Percentiles rank a stretch among this genome's conserved stretches.
Evolutionary conservation across 805 yeast genomes (phyloP).

Genomic region (Sugiyamaella smithiae): DNA sequence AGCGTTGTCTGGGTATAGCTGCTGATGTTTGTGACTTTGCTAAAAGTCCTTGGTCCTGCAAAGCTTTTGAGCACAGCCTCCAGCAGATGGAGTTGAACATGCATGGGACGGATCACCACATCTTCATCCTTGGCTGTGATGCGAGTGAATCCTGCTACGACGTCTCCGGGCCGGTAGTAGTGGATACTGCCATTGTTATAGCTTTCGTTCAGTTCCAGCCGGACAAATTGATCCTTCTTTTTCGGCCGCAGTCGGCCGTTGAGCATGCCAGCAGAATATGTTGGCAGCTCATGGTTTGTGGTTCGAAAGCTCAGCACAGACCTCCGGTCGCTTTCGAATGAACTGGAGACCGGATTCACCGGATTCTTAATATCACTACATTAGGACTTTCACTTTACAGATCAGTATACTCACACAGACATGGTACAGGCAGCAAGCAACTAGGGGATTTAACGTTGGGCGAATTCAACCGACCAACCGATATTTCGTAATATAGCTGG

Average conservation of each 20-base stretch:
- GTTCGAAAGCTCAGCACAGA: neutral
- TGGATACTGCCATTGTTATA: neutral
- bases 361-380: neutral
- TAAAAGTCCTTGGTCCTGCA: neutral
- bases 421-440: no score
- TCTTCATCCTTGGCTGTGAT: neutral
- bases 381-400: no score
- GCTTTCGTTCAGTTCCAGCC: neutral
- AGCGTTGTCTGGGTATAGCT: neutral
- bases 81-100: neutral
- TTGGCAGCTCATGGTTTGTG: neutral
- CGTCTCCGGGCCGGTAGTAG: slow-evolving; percentile 2
- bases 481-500: no score
- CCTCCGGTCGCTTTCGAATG: neutral
- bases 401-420: no score
- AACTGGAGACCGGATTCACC: neutral
- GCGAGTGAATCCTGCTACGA: slow-evolving; percentile 2
- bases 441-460: no score
- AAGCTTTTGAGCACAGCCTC: neutral
- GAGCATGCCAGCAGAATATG: neutral
- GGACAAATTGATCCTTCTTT: neutral
- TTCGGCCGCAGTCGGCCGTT: neutral
- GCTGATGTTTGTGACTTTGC: neutral
- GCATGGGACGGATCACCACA: neutral
- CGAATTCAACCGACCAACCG: no score